Percentiles rank a stretch among this genome's conserved stretches.
Conservation (phyloP, 768 basidiomycete genomes). For the Kwoniella mangroviensis region DNA sequence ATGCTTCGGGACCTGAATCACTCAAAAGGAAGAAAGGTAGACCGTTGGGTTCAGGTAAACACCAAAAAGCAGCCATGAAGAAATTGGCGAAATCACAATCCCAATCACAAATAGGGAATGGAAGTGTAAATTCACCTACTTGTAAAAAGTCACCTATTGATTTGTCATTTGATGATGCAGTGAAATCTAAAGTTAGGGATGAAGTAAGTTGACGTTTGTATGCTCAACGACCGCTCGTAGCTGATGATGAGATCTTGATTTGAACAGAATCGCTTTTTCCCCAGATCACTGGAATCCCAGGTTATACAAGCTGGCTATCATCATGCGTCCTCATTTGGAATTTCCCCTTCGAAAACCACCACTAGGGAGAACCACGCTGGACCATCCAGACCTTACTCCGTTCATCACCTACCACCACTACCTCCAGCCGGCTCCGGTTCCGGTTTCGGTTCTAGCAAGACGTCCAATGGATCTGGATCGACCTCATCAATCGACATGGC, state of each 20-base stretch:
- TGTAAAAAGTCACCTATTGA: neutral
- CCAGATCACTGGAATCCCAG: too few relatives aligned
- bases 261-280: too few relatives aligned
- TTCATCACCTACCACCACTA: too few relatives aligned
- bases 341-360: too few relatives aligned
- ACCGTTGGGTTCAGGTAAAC: conserved; percentile 30
- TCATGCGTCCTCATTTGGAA: too few relatives aligned
- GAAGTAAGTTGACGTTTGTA: neutral
- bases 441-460: neutral
- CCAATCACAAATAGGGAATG: neutral
- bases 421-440: neutral
- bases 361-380: too few relatives aligned
- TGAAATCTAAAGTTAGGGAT: neutral
- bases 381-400: too few relatives aligned
- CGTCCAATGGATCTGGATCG: neutral
- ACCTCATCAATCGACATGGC: neutral
- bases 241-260: too few relatives aligned
- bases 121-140: neutral
- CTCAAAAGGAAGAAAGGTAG: conserved; percentile 18
- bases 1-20: conserved; percentile 2
- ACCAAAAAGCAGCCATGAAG: conserved; percentile 20
- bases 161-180: neutral
- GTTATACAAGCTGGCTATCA: too few relatives aligned
- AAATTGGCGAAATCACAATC: conserved; percentile 15
- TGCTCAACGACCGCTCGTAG: neutral